A percentile compares a stretch with the other conserved stretches of the same genome.
Conservation (phyloP, 306 rosid genomes). For the Castanea mollissima region DNA sequence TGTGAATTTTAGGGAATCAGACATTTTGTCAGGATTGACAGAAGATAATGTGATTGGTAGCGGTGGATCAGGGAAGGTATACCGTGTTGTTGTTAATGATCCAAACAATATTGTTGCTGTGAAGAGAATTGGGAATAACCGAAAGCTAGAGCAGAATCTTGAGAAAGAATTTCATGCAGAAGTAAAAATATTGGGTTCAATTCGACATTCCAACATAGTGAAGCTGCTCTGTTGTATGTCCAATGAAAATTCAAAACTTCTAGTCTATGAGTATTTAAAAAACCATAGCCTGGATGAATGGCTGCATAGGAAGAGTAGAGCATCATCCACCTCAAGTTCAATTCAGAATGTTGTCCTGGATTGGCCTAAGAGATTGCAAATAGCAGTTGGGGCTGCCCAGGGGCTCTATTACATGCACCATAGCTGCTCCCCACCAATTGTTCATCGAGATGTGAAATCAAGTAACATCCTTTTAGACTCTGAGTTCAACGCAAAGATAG, state of each 20-base stretch:
- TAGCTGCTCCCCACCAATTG: conserved; percentile 61
- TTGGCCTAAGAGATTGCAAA: conserved; percentile 70
- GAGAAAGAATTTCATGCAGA: conserved; percentile 71
- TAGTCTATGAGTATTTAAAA: conserved; percentile 78
- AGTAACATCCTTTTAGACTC: conserved; percentile 81
- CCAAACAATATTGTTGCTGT: conserved; percentile 50
- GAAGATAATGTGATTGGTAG: conserved; percentile 56
- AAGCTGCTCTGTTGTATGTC: conserved; percentile 72
- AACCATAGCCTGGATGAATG: conserved; percentile 74
- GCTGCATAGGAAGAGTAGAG: conserved; percentile 43
- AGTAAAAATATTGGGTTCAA: conserved; percentile 61
- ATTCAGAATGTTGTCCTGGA: conserved; percentile 32
- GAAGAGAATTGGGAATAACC: conserved; percentile 57
- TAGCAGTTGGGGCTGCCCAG: conserved; percentile 70
- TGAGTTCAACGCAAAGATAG: conserved; percentile 69
- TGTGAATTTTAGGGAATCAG: conserved; percentile 52
- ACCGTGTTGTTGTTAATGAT: conserved; percentile 40
- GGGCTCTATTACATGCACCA: conserved; percentile 91
- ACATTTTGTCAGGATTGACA: conserved; percentile 43
- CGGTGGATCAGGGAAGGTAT: conserved; percentile 86
- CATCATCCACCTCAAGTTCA: conserved; percentile 28
- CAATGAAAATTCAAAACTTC: conserved; percentile 53
- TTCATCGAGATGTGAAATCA: conserved; percentile 79
- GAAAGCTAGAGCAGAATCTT: conserved; percentile 50
- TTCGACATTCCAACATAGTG: conserved; percentile 79